Evolutionary conservation across 192 early-diverging fungal species (phyloP).

Genomic region (Piromyces sp.): DNA sequence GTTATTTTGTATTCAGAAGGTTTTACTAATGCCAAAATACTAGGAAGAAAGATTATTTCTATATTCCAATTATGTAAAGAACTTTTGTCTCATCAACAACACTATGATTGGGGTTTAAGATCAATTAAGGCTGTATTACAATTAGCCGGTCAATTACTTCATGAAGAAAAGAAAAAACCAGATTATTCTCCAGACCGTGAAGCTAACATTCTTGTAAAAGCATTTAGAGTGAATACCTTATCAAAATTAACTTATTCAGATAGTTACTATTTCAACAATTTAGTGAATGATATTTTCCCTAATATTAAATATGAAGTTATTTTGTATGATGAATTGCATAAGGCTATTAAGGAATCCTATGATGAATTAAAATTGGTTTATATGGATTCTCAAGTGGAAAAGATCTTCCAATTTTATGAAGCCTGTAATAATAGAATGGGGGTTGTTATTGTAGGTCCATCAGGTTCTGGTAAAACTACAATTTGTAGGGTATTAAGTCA

Average conservation of each 20-base stretch:
- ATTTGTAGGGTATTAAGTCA: constrained; percentile 21
- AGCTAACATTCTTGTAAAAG: constrained; percentile 23
- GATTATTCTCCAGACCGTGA: constrained; percentile 12
- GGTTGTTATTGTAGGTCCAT: constrained; percentile 38
- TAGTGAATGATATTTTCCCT: constrained; percentile 37
- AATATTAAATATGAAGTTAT: constrained; percentile 25
- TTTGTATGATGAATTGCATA: constrained; percentile 14
- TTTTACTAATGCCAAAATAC: constrained; percentile 27
- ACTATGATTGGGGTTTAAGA: constrained; percentile 42
- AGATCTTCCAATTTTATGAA: constrained; percentile 35
- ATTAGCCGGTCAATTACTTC: constrained; percentile 25
- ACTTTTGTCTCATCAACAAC: constrained; percentile 24
- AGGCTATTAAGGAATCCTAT: constrained; percentile 23
- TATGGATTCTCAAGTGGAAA: constrained; percentile 25
- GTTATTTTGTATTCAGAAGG: constrained; percentile 42
- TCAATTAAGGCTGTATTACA: constrained; percentile 32
- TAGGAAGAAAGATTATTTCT: constrained; percentile 36
- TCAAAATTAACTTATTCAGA: constrained; percentile 36
- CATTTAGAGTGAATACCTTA: constrained; percentile 30
- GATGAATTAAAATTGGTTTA: constrained; percentile 26
- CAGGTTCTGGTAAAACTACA: constrained; percentile 30
- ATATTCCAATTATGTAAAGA: constrained; percentile 36
- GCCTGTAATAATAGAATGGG: constrained; percentile 37
- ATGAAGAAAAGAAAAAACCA: constrained; percentile 14
- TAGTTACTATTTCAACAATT: constrained; percentile 17